Conservation (phyloP, 106 monocot species). For the Dioscorea alata region DNA sequence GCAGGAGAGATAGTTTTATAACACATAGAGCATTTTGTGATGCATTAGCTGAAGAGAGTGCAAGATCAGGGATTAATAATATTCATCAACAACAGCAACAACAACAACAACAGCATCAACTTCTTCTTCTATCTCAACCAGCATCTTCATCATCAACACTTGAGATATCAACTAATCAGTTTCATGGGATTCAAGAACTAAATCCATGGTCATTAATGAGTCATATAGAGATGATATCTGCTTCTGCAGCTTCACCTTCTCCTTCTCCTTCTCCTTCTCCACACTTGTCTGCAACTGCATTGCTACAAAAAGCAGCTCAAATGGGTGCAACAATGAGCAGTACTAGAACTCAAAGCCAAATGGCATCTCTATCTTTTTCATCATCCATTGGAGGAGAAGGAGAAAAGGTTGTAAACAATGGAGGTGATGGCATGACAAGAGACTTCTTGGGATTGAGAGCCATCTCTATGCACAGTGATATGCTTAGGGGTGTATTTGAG, state of each 20-base stretch:
- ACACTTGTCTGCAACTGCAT: constrained; percentile 53
- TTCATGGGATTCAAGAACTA: constrained; percentile 1
- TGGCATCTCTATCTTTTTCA: neutral
- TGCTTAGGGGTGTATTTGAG: no score
- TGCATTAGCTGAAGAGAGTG: constrained; percentile 64
- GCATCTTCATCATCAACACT: constrained; percentile 2
- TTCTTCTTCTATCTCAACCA: neutral
- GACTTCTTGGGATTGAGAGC: constrained; percentile 9
- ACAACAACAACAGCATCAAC: constrained; percentile 2
- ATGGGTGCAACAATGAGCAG: constrained; percentile 54
- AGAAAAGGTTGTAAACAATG: neutral
- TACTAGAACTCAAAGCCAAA: constrained; percentile 1
- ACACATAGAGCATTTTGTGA: constrained; percentile 85
- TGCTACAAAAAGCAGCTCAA: constrained; percentile 64
- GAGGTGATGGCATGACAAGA: constrained; percentile 3
- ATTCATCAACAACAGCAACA: constrained; percentile 3
- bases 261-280: constrained; percentile 20
- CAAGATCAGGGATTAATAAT: constrained; percentile 1
- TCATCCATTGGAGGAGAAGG: constrained; percentile 4
- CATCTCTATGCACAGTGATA: constrained; percentile 34
- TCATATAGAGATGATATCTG: constrained; percentile 4
- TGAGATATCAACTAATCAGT: constrained; percentile 22
- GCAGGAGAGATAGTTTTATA: constrained; percentile 85
- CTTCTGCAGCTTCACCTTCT: constrained; percentile 1
- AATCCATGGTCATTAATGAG: neutral